Base-by-base conservation (phyloP, 75 land plant genomes). In the Picea glauca region DNA sequence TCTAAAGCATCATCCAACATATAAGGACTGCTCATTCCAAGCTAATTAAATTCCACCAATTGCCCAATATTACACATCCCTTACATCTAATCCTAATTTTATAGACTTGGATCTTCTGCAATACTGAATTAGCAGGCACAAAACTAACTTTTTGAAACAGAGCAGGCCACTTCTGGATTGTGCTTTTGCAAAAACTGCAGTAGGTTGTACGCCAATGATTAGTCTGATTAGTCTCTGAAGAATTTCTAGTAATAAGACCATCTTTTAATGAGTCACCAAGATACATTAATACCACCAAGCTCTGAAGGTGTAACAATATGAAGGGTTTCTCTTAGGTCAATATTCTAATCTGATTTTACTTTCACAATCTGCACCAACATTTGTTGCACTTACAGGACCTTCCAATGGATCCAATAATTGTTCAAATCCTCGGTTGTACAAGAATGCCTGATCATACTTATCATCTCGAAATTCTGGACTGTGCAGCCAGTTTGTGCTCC, bases 381-480 rank as follows among this genome's bases (percentile, higher is more conserved):
- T 70, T 70, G 50, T 20, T 20, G 74, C 40, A 70, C 21, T 43
- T 70, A 70, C 74, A 70, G 43, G 43, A 70, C 54, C 74, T 70
- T 70, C 74, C 26, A 46, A 70, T 1, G 74, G 74, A 43, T 70
- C 74, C 40, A 46, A 70, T 38, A 70, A 20, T 40, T 70, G 50
- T 43, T 46, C 74, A 40, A 70, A 70, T 40, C 43, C 74, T n/a
- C 43, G 74, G 56, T 70, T 70, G 74, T 70, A 70, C n/a, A 70
- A 70, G 50, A 70, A 70, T 12, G 50, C 74, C 20, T 70, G 74
- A n/a, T 70, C 74, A n/a, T 70, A 70, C 74, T 70, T 70, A 70
- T 82, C 88, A 67, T 78, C 63, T 23, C 23, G n/a, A 62, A 21
- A 62, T 62, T 62, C 74, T 43, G 74, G 74, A 18, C 74, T 40